These are phyloP conservation scores for Prunus dulcis DNA, from an alignment of 306 rosid genomes.

Conservation along the genomic window DNA sequence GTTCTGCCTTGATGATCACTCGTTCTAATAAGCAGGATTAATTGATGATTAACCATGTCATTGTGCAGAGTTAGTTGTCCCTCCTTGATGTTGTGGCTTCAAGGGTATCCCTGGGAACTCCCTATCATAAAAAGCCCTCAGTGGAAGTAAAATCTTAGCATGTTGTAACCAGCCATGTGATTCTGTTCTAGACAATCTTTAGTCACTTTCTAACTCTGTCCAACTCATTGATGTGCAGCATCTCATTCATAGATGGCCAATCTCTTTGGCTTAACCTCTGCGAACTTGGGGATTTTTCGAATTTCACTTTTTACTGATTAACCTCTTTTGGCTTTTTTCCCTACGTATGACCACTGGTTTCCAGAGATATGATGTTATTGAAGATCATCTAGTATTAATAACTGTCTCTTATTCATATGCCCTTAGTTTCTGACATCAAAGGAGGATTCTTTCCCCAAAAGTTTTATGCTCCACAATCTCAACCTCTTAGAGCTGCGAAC, in stretches of 20 bases:
- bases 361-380: too few species aligned
- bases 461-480: slow-evolving; percentile 8
- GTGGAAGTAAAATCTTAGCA: background rate
- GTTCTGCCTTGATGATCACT: background rate
- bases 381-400: too few species aligned
- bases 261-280: background rate
- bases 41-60: background rate
- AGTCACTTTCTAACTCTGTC: background rate
- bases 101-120: background rate
- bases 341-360: background rate
- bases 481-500: slow-evolving; percentile 1
- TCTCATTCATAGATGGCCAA: background rate
- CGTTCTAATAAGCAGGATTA: background rate
- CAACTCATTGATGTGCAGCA: background rate
- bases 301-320: background rate
- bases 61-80: background rate
- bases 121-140: background rate
- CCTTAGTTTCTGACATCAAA: slow-evolving; percentile 9
- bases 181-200: background rate
- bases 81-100: background rate
- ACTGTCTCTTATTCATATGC: background rate
- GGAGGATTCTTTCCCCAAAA: slow-evolving; percentile 7
- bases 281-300: background rate
- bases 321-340: background rate
- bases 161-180: background rate